Evolutionary conservation across 192 early-diverging fungal genomes (phyloP), one percentile per base, ranked within the genome.

Genomic region (Backusella morwellensis): DNA sequence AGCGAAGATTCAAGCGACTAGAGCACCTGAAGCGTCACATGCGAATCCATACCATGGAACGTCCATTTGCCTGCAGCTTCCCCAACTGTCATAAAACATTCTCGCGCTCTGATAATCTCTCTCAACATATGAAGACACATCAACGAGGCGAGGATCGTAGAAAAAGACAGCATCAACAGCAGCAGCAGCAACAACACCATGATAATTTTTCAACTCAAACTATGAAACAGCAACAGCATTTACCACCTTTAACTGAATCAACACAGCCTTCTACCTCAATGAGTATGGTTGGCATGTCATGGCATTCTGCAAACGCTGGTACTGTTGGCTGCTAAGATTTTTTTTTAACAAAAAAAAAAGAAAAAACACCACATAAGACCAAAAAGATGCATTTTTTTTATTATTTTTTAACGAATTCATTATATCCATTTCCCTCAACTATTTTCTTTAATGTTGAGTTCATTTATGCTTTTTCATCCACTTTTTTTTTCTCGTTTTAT

Each of bases 1-100:
- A 78, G 0, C 83, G 88, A 50, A 73, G 85, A 8, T 95, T 95
- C 78, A 94, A 95, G 79, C 89, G 93, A 36, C 85, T 89, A 69
- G 93, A 94, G 78, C 94, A 95, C 70, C 84, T 95, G 17, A 89
- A 91, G 67, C 84, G 94, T 12, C 93, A 96, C 80, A 88, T 88
- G 79, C 88, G 94, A 40, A 84, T 79, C 4, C 92, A 93, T 76
- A 90, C 91, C 0, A 84, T 89, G 6, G 90, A 90, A 72, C 85
- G 86, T 40, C 92, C 92, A 8, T 93, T 86, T 78, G 78, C 75
- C 5, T 93, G 92, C 75, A 77, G 77, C 0, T 75, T 85, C 3
- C 78, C 75, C 11, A 85, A 80, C 11, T 93, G 92, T 67, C 81
- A 81, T 73, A 88, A 89, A 70, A 76, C 70, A 6, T 94, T 94